Conservation (phyloP, 306 rosid genomes). For the Ormosia semicastrata region DNA sequence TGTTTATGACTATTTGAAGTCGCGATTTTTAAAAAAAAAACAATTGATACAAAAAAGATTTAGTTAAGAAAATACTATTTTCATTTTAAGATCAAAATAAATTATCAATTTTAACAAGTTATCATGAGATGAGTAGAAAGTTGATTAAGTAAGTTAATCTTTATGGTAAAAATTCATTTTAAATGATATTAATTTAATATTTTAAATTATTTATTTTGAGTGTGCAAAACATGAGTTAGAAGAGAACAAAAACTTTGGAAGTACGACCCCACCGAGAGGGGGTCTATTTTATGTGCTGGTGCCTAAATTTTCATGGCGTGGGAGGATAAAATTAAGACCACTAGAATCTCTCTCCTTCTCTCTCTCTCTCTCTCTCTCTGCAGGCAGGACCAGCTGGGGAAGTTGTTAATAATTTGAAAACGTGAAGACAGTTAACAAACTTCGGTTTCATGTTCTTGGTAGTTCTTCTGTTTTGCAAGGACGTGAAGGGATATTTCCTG, state of each 20-base stretch:
- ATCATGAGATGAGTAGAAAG: too few relatives aligned
- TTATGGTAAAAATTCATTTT: neutral
- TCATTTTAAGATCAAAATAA: too few relatives aligned
- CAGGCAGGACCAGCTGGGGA: slow-evolving; percentile 24
- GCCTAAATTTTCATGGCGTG: slow-evolving; percentile 47
- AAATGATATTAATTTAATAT: too few relatives aligned
- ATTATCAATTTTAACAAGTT: too few relatives aligned
- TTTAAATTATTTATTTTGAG: too few relatives aligned
- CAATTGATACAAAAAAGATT: too few relatives aligned
- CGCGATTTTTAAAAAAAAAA: too few relatives aligned
- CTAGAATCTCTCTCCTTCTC: slow-evolving; percentile 14
- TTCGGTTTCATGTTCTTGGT: slow-evolving; percentile 27
- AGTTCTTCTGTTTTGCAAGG: slow-evolving; percentile 61
- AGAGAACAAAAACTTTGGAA: slow-evolving; percentile 23
- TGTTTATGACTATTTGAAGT: too few relatives aligned
- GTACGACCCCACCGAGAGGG: slow-evolving; percentile 46
- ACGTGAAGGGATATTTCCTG: slow-evolving; percentile 54
- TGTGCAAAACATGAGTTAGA: too few relatives aligned
- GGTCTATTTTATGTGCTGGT: slow-evolving; percentile 45
- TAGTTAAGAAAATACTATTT: too few relatives aligned
- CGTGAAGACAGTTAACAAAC: slow-evolving; percentile 47
- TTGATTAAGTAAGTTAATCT: neutral
- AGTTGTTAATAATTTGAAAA: slow-evolving; percentile 54
- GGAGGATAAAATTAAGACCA: slow-evolving; percentile 42
- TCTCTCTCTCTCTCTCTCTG: slow-evolving; percentile 10